Percentiles rank a stretch among this genome's conserved stretches.
Evolutionary conservation across 1,284 basidiomycete genomes (phyloP).

Genomic region (Gomphus bonarii): DNA sequence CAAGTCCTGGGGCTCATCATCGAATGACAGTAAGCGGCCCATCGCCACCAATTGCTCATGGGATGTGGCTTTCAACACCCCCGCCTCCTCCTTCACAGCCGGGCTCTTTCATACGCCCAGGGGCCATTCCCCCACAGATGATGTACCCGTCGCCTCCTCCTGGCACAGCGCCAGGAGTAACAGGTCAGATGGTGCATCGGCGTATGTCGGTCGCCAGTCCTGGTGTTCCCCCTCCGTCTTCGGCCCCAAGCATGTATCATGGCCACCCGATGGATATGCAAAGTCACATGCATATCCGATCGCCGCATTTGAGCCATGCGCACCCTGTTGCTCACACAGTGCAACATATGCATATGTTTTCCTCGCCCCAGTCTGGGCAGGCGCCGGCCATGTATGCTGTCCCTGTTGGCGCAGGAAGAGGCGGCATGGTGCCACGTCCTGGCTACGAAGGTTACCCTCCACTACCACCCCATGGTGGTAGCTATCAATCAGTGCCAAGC

Average conservation of each 20-base stretch:
- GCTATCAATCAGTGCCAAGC: slow-evolving; percentile 7
- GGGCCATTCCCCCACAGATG: slow-evolving; percentile 37
- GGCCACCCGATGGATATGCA: slow-evolving; percentile 12
- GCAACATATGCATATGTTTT: slow-evolving; percentile 8
- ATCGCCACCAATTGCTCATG: slow-evolving; percentile 45
- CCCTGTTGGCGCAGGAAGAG: slow-evolving; percentile 8
- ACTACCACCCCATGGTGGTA: not conserved
- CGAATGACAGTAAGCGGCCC: slow-evolving; percentile 52
- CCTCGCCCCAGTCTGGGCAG: slow-evolving; percentile 4
- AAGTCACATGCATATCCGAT: slow-evolving; percentile 10
- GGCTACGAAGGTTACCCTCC: slow-evolving; percentile 7
- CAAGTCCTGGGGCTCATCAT: slow-evolving; percentile 46
- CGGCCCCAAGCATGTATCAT: slow-evolving; percentile 6
- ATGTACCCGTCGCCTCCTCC: slow-evolving; percentile 48
- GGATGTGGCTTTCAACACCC: slow-evolving; percentile 55
- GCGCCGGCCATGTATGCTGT: slow-evolving; percentile 10
- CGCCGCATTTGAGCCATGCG: slow-evolving; percentile 35
- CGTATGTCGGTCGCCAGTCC: slow-evolving; percentile 52
- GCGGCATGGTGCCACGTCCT: slow-evolving; percentile 5
- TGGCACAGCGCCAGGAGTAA: slow-evolving; percentile 26
- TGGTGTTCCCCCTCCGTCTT: slow-evolving; percentile 20
- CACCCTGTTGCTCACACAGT: slow-evolving; percentile 16
- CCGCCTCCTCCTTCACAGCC: slow-evolving; percentile 35
- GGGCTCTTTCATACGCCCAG: slow-evolving; percentile 42
- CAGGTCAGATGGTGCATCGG: slow-evolving; percentile 32